Base-by-base conservation (phyloP, 345 rosid species). In the Melastoma malabathricum region DNA sequence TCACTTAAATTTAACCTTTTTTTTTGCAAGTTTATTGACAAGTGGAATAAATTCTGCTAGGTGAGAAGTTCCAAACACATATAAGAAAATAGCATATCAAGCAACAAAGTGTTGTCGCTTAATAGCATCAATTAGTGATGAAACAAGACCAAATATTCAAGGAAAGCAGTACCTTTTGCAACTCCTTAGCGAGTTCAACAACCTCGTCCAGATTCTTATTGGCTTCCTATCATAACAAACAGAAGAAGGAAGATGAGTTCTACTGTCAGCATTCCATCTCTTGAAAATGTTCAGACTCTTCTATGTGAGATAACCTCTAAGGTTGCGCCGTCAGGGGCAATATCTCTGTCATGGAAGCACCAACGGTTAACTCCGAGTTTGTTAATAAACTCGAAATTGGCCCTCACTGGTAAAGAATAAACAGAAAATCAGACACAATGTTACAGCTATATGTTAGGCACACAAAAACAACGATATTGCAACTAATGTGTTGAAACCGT, bases 261-360 rank as follows among this genome's bases (percentile, higher is more conserved):
- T 34, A 34, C 2, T 7, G 12, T 34, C 41, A 7, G 41, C 41
- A 34, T 34, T 34, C 41, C 41, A 34, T 34, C 41, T 34, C 12
- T 34, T 9, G 9, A 6, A 34, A 34, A 34, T 8, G 12, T 34
- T 2, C 12, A 34, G 12, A 9, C 1, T 34, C 41, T 8, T 5
- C 12, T 13, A 38, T 53, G 44, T 22, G n/a, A 2, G 59, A 61
- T 67, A 44, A 84, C 98, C 89, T 84, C 73, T 41, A 92, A 72
- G 25, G 88, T 80, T 59, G 58, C 64, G 20, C 83, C 96, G 54
- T 84, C 88, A 17, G 96, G 96, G 27, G 98, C 95, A 13, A 92
- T 82, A 69, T 92, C 96, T 58, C 96, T 82, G 63, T 92, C 98
- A 58, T 92, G 98, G 69, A 92, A 92, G 68, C 96, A 87, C 98